Conservation (phyloP, 164 flowering plant species). For the Santalum album region DNA sequence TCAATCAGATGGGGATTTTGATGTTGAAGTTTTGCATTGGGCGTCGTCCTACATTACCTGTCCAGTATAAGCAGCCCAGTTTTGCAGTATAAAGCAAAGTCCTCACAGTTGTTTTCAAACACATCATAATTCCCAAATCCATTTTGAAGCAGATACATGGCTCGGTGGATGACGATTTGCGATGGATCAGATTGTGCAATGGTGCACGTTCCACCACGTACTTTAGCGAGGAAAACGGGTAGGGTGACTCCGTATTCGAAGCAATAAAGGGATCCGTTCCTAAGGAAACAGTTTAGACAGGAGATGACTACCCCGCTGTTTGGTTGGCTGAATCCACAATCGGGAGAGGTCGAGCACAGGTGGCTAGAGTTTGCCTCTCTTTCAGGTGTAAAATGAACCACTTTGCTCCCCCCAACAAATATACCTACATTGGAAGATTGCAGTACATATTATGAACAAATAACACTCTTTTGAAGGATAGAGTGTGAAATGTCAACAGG, state of each 20-base stretch:
- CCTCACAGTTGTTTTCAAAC: slow-evolving; percentile 92
- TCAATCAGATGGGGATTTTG: no score
- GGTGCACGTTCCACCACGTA: slow-evolving; percentile 98
- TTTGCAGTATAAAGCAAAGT: slow-evolving; percentile 86
- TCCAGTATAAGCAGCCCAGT: slow-evolving; percentile 79
- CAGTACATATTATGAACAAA: background rate
- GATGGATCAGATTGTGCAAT: slow-evolving; percentile 75
- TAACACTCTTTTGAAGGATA: background rate
- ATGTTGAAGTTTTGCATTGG: no score
- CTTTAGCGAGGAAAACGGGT: slow-evolving; percentile 61
- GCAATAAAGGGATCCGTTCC: slow-evolving; percentile 59
- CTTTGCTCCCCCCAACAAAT: slow-evolving; percentile 78
- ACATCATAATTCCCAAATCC: slow-evolving; percentile 92
- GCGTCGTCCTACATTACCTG: no score
- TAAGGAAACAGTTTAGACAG: slow-evolving; percentile 89
- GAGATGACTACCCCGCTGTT: slow-evolving; percentile 84
- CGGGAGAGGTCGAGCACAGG: slow-evolving; percentile 63
- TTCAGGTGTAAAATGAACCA: slow-evolving; percentile 78
- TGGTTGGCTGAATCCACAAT: slow-evolving; percentile 85
- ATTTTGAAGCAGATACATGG: slow-evolving; percentile 91
- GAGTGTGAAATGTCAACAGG: background rate
- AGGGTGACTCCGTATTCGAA: slow-evolving; percentile 79
- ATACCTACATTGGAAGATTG: slow-evolving; percentile 34
- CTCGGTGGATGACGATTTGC: slow-evolving; percentile 66
- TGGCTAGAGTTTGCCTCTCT: slow-evolving; percentile 23